Percentiles rank a stretch among this genome's conserved stretches.
Evolutionary conservation across 179 eudicot genomes (phyloP).

Genomic region (Sideroxylon spinosum): DNA sequence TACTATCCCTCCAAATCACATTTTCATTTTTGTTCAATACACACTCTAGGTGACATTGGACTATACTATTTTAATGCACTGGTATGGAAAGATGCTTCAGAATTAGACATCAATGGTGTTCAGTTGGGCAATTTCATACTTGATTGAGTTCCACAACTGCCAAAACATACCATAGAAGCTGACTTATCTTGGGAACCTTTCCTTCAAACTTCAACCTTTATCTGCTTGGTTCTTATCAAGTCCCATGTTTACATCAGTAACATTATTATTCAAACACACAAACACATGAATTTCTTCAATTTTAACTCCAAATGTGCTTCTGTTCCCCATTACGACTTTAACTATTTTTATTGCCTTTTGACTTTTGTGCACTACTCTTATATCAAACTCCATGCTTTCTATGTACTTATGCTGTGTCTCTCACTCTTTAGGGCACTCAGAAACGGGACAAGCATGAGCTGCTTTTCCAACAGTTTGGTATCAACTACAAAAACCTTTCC

Average conservation of each 20-base stretch:
- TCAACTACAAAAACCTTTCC: constrained; percentile 66
- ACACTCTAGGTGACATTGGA: no score
- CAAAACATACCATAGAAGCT: neutral
- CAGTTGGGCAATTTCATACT: neutral
- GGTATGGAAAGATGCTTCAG: neutral
- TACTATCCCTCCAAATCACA: no score
- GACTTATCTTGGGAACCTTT: neutral
- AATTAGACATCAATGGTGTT: neutral
- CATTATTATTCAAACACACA: neutral
- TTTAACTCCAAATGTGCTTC: neutral
- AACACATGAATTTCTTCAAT: neutral
- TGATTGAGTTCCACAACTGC: neutral
- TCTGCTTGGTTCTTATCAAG: neutral
- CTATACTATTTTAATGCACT: neutral
- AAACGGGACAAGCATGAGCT: constrained; percentile 71
- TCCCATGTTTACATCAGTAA: neutral
- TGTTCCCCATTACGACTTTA: neutral
- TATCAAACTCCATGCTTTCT: neutral
- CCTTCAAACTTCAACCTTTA: neutral
- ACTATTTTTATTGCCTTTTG: neutral
- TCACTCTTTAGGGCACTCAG: constrained; percentile 47
- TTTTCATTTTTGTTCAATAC: no score
- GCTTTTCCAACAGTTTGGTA: constrained; percentile 61
- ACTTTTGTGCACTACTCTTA: neutral
- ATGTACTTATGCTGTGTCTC: neutral